Evolutionary conservation across 305 asterid genomes (phyloP).

Genomic region (Fraxinus paxiana): DNA sequence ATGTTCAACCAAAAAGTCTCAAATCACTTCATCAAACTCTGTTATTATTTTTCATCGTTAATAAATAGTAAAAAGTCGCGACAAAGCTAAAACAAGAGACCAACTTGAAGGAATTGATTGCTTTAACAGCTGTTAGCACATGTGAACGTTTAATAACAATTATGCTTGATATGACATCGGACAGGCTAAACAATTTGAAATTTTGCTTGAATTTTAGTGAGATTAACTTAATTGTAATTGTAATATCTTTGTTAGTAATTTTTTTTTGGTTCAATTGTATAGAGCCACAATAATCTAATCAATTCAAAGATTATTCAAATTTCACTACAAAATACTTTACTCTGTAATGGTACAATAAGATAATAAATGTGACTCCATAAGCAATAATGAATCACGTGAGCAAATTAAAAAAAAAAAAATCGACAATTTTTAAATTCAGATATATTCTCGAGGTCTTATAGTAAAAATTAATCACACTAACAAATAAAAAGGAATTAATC

Average conservation of each 20-base stretch:
- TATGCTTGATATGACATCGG: neutral
- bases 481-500: neutral
- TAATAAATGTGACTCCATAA: neutral
- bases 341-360: too few species aligned
- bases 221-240: neutral
- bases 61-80: neutral
- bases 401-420: too few species aligned
- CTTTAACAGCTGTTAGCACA: neutral
- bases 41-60: neutral
- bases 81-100: neutral
- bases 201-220: neutral
- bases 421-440: neutral
- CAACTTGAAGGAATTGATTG: neutral
- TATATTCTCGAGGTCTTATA: neutral
- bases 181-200: neutral
- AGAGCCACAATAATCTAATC: too few species aligned
- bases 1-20: neutral
- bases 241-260: too few species aligned
- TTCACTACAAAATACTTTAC: too few species aligned
- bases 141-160: too few species aligned
- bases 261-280: too few species aligned
- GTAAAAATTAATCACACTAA: neutral
- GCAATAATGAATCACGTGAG: neutral
- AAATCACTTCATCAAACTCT: neutral
- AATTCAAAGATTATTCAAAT: too few species aligned